Base-by-base conservation (phyloP, 2,329 filamentous ascomycete species). In the Gyromitra esculenta region DNA sequence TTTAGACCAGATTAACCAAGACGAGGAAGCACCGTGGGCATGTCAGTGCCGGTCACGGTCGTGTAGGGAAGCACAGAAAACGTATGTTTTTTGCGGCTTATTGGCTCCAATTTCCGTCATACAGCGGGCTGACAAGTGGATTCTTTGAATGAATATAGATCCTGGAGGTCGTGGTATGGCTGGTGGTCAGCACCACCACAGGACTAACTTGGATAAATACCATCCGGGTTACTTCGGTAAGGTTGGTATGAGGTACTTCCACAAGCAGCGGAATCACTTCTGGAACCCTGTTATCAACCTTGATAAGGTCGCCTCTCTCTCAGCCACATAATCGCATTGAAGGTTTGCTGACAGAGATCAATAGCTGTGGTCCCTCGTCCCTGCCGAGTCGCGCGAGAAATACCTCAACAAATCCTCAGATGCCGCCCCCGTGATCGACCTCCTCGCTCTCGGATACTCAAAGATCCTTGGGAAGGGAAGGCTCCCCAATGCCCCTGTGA, bases 181-280 rank as follows among this genome's bases (percentile, higher is more conserved):
- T 86, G 95, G 96, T 96, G 95, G 94, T 90, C 93, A 97, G 88
- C 96, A 99, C 89, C 96, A 99, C 88, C 93, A 96, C 91, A 87
- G 93, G 82, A 97, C 93, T 84, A 97, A 96, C 88, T 88, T 94
- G 83, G 91, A 93, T 86, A 94, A 95, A 87, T 94, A 95, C 91
- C 93, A 97, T 85, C 94, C 95, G 80, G 96, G 96, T 93, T 98
- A 98, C 92, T 98, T 97, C 87, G 93, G 93, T 87, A 97, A 97
- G 89, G 92, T 95, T 82, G 92, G 92, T 88, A 95, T 95, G 92
- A 89, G 92, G 84, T 91, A 95, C 88, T 97, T 97, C 92, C 95
- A 98, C 90, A 94, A 96, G 87, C 91, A 93, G 84, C 89, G 91
- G 84, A 95, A 95, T 89, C 92, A 96, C 85, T 94, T 95, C 90